phyloP scores from a whole-genome alignment of 495 filamentous ascomycete species.

The Aspergillus heteromorphus region DNA sequence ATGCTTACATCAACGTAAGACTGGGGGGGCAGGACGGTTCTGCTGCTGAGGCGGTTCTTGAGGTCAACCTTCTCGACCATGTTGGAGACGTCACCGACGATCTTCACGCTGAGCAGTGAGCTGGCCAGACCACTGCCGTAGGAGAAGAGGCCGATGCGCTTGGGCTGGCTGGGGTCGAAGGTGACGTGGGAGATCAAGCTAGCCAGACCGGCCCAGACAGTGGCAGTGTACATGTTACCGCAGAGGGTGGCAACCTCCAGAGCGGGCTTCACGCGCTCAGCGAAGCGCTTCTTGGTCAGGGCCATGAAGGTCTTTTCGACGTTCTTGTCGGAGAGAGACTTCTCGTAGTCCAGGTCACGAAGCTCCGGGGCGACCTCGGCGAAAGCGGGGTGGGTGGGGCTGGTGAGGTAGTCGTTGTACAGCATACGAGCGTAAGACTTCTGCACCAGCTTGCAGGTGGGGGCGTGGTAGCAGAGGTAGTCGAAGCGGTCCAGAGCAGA shows the following conservation, averaged over 20 bases:
- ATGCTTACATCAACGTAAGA: slow-evolving; percentile 77
- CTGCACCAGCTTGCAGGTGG: slow-evolving; percentile 94
- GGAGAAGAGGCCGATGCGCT: slow-evolving; percentile 87
- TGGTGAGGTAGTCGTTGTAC: slow-evolving; percentile 89
- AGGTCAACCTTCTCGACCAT: slow-evolving; percentile 78
- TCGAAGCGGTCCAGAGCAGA: slow-evolving; percentile 88
- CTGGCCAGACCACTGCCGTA: slow-evolving; percentile 91
- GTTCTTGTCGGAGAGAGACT: slow-evolving; percentile 83
- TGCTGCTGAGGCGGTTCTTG: slow-evolving; percentile 63
- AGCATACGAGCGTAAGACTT: slow-evolving; percentile 94
- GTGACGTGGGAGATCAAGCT: slow-evolving; percentile 69
- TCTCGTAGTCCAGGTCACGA: slow-evolving; percentile 74
- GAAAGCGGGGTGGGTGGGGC: slow-evolving; percentile 74
- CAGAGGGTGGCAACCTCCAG: slow-evolving; percentile 88
- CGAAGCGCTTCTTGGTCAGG: slow-evolving; percentile 92
- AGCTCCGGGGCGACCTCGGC: slow-evolving; percentile 82
- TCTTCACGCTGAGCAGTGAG: slow-evolving; percentile 82
- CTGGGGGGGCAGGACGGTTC: slow-evolving; percentile 71
- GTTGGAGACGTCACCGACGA: slow-evolving; percentile 68
- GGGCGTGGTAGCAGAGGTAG: slow-evolving; percentile 91
- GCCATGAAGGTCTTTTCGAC: slow-evolving; percentile 97
- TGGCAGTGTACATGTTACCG: slow-evolving; percentile 99
- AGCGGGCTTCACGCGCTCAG: slow-evolving; percentile 76
- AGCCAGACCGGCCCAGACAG: slow-evolving; percentile 81
- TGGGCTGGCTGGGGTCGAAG: slow-evolving; percentile 67